Conservation (phyloP, 169 alveolate species). For the Plasmodium billcollinsi region DNA sequence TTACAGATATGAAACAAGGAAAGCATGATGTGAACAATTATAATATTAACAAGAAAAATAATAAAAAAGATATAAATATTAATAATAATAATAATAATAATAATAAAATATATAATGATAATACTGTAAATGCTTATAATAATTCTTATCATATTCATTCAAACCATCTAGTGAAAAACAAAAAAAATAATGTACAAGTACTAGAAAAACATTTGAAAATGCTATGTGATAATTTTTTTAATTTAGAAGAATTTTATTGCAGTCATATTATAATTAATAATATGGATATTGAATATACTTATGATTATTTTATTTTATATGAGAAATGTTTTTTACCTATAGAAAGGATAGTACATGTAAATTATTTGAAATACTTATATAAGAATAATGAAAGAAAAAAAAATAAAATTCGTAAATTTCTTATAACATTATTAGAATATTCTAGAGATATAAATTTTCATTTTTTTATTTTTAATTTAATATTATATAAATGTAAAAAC, state of each 20-base stretch:
- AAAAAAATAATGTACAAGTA: no score
- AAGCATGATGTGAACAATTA: background rate
- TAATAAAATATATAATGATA: no score
- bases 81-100: background rate
- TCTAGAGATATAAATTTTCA: constrained; percentile 60
- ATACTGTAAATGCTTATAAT: no score
- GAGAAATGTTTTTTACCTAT: constrained; percentile 47
- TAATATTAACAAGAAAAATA: background rate
- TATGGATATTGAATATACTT: constrained; percentile 25
- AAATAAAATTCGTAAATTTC: constrained; percentile 48
- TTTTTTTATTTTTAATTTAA: constrained; percentile 58
- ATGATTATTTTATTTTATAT: constrained; percentile 15
- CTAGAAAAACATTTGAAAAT: background rate
- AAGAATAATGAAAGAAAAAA: constrained; percentile 53
- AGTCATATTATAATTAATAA: background rate
- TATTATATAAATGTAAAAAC: constrained; percentile 71
- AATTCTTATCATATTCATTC: no score
- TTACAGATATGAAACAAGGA: background rate
- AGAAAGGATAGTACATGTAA: constrained; percentile 47
- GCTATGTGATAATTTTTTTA: background rate
- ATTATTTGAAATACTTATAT: constrained; percentile 60
- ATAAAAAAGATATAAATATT: background rate
- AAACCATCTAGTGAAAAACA: no score
- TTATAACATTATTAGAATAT: constrained; percentile 35
- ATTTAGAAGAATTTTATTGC: background rate